Evolutionary conservation across 2,329 filamentous ascomycete species (phyloP).

Genomic region (Pyrenophora seminiperda): DNA sequence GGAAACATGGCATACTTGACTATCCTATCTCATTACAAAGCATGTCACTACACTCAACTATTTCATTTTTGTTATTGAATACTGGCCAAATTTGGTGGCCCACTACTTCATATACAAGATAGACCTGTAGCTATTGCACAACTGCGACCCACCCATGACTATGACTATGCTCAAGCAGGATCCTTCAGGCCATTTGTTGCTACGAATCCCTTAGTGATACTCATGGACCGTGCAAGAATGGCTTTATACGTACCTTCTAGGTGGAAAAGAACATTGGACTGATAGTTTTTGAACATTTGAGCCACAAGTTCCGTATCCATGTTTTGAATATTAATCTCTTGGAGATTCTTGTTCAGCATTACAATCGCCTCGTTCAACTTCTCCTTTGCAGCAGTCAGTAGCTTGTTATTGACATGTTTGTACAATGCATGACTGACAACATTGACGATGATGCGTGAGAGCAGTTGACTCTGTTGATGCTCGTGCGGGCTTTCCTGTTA

Average conservation of each 20-base stretch:
- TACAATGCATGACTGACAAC: slow-evolving; percentile 68
- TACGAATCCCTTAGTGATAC: slow-evolving; percentile 44
- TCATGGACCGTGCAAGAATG: neutral
- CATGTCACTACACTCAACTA: too few relatives aligned
- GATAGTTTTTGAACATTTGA: slow-evolving; percentile 99
- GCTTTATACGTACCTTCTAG: slow-evolving; percentile 72
- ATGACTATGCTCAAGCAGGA: slow-evolving; percentile 59
- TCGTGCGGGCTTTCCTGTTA: slow-evolving; percentile 89
- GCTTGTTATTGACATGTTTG: neutral
- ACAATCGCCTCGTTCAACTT: slow-evolving; percentile 95
- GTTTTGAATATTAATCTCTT: slow-evolving; percentile 98
- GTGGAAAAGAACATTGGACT: slow-evolving; percentile 96
- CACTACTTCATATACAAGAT: neutral
- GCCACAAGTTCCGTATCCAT: slow-evolving; percentile 98
- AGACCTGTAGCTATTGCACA: neutral
- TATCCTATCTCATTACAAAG: too few relatives aligned
- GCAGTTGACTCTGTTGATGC: slow-evolving; percentile 90
- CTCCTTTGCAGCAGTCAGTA: slow-evolving; percentile 65
- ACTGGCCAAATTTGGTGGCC: neutral
- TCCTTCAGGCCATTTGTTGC: slow-evolving; percentile 85
- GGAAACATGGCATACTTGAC: neutral
- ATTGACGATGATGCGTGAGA: slow-evolving; percentile 96
- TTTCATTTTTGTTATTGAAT: too few relatives aligned
- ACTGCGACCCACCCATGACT: neutral
- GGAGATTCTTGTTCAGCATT: slow-evolving; percentile 86